Evolutionary conservation across 257 asterid species (phyloP), one percentile per base, ranked within the genome.

Genomic region (Ehretia macrophylla): DNA sequence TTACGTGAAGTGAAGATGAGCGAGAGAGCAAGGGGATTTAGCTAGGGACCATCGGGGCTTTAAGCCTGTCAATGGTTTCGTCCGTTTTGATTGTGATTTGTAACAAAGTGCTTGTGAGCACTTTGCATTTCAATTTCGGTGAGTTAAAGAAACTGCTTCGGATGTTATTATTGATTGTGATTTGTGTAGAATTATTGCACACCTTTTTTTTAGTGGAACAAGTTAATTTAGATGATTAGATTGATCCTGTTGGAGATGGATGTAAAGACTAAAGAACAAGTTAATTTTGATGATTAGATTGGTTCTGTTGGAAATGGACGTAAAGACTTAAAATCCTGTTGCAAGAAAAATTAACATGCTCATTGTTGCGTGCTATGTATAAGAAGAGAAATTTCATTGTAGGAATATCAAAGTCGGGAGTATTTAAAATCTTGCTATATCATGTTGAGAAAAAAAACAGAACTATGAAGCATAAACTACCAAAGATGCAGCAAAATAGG

Each of bases 51-150:
- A 55, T 86, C 9, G 95, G 97, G 51, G 95, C 95, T 56, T 74
- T 86, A 76, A 68, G 79, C 64, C 71, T 89, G 60, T 86, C 97
- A 42, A 95, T 86, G 73, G 83, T 88, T 64, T 85, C 95, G 0
- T 85, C 95, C 14, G 95, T 88, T 40, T 85, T 94, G 11, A 85
- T 85, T 27, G 97, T 83, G 72, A 88, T 88, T 46, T 88, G 93
- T 55, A 88, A 88, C 58, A 85, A 89, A 68, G 92, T 92, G 68
- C 95, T 86, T 45, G 84, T 86, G 94, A 89, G 94, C 79, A 55
- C 77, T 47, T 64, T 89, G 53, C 82, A 87, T 70, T 86, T 89
- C 66, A 86, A 71, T 63, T 89, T 89, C 32, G 94, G 97, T 84
- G 74, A 84, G 93, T 63, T n/a, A 10, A 35, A 27, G 2, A 37